Evolutionary conservation across 257 asterid species (phyloP).

Genomic region (Nicotiana undulata): DNA sequence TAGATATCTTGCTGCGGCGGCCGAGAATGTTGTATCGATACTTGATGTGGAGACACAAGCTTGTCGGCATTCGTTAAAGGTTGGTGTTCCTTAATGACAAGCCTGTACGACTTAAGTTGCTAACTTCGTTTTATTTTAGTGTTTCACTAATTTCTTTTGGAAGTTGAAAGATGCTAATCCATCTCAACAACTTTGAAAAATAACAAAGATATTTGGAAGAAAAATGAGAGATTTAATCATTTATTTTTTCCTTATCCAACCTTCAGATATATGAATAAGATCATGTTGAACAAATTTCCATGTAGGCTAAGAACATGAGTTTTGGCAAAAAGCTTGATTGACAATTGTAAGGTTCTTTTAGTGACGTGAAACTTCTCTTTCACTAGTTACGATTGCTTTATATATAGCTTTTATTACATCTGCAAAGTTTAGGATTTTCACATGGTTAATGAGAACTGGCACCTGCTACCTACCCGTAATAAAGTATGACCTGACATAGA

Average conservation of each 20-base stretch:
- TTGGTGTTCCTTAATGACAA: slow-evolving; percentile 12
- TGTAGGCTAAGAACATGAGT: not conserved
- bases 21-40: slow-evolving; percentile 81
- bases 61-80: slow-evolving; percentile 81
- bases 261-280: not conserved
- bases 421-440: not conserved
- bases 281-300: not conserved
- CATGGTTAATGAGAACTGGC: not conserved
- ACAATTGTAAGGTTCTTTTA: not conserved
- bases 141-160: not conserved
- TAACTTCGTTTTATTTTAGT: not conserved
- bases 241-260: not conserved
- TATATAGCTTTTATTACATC: not conserved
- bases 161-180: not conserved
- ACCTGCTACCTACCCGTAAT: not conserved
- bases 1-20: slow-evolving; percentile 90
- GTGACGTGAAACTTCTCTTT: not conserved
- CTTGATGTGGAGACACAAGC: slow-evolving; percentile 73
- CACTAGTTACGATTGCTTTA: not conserved
- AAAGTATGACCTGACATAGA: not conserved
- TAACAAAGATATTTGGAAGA: not conserved
- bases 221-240: not conserved
- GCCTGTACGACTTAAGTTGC: not conserved
- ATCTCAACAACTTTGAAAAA: not conserved
- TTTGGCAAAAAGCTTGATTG: not conserved